phyloP scores from a whole-genome alignment of 257 asterid species.

The Catharanthus roseus region DNA sequence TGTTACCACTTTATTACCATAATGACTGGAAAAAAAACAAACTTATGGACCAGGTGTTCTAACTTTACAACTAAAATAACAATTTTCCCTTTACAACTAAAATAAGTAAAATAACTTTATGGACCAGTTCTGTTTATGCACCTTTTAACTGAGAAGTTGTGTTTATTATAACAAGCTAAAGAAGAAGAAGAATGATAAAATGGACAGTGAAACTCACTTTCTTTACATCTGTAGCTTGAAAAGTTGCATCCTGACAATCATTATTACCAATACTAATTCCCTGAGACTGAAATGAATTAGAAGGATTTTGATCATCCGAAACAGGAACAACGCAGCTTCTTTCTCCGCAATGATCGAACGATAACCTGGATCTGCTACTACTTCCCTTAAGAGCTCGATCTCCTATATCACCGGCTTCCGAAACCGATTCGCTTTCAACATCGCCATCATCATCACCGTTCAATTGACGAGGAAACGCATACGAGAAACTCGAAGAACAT shows the following conservation, averaged over 20 bases:
- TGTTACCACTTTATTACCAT: too few relatives aligned
- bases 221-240: conserved; percentile 24
- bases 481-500: conserved; percentile 32
- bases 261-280: conserved; percentile 11
- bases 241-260: conserved; percentile 27
- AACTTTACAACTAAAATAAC: too few relatives aligned
- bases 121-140: too few relatives aligned
- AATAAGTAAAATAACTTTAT: too few relatives aligned
- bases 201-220: conserved; percentile 30
- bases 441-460: conserved; percentile 31
- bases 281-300: conserved; percentile 13
- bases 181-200: neutral
- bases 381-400: conserved; percentile 62
- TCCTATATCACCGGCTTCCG: conserved; percentile 97
- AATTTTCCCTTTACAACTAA: too few relatives aligned
- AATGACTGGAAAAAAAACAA: too few relatives aligned
- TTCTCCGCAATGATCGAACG: conserved; percentile 35
- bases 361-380: conserved; percentile 44
- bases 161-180: too few relatives aligned
- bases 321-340: conserved; percentile 42
- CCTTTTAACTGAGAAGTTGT: too few relatives aligned
- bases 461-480: conserved; percentile 20
- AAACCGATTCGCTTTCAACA: conserved; percentile 48
- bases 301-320: conserved; percentile 30
- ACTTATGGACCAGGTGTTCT: too few relatives aligned